phyloP scores from a whole-genome alignment of 768 basidiomycete genomes.

The Tulasnella sp. region DNA sequence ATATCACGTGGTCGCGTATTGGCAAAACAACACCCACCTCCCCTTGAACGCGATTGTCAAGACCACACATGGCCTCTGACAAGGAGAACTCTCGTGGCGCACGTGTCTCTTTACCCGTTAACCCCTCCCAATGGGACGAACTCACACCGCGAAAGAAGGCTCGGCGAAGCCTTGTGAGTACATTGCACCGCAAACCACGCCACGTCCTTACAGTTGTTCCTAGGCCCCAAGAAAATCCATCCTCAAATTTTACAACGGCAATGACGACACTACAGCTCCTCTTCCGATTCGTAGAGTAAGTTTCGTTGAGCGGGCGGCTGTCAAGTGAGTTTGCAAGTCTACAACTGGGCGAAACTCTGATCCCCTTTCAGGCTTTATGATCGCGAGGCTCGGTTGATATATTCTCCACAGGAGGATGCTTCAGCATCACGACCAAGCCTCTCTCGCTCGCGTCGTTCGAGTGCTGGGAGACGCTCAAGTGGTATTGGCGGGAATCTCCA shows the following conservation, averaged over 20 bases:
- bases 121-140: not conserved
- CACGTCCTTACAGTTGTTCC: not conserved
- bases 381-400: not conserved
- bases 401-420: not conserved
- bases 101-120: constrained; percentile 6
- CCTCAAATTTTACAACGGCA: constrained; percentile 7
- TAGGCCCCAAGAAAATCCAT: constrained; percentile 19
- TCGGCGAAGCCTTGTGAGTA: constrained; percentile 8
- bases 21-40: too few relatives aligned
- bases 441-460: not conserved
- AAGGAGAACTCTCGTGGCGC: constrained; percentile 8
- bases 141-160: constrained; percentile 15
- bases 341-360: not conserved
- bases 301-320: constrained; percentile 17
- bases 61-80: constrained; percentile 1
- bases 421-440: not conserved
- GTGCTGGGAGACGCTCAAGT: not conserved
- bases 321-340: constrained; percentile 10
- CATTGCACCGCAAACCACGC: not conserved
- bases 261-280: constrained; percentile 8
- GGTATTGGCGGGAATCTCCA: not conserved
- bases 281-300: constrained; percentile 15
- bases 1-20: too few relatives aligned
- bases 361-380: constrained; percentile 2
- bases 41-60: too few relatives aligned